Base-by-base conservation (phyloP, 1,139 yeast genomes). In the Sugiyamaella sp. region DNA sequence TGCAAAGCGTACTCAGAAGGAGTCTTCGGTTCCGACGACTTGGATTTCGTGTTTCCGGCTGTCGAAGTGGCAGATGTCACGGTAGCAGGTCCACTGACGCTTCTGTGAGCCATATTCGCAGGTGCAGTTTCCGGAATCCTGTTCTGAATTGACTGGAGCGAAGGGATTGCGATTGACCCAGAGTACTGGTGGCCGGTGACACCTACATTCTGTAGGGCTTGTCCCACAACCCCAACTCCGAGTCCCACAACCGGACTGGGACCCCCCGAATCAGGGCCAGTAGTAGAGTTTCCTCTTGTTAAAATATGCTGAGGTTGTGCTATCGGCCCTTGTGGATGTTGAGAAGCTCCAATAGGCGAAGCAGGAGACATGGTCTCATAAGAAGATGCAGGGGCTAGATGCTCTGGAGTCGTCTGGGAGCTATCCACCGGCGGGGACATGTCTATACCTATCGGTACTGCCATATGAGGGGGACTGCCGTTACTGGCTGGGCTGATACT, bases 1-100 rank as follows among this genome's bases (percentile, higher is more conserved):
- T 95, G 98, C 56, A 93, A 75, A 0, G 99, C 95, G 67, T 93
- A 93, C 64, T 91, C 98, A 0, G 97, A 88, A 0, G 97, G 95
- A 27, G 89, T 83, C 65, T 89, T 88, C 1, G 70, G 66, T 25
- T 71, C 74, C 12, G 46, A 40, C n/a, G 46, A 17, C 16, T 41
- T 48, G 6, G 57, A 45, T 19, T 42, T 35, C 27, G 46, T 46
- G 54, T 40, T 56, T 17, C 40, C 32, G 20, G 55, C 32, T 14
- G 42, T 24, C 9, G 51, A 35, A 22, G 53, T 42, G 14, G 54
- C 35, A 22, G 52, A 24, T 37, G 48, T 32, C 38, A 46, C 50
- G 22, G 56, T 43, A 12, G 58, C 52, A 21, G 60, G 50, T 25
- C 58, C 53, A 46, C 58, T 57, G 17, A 54, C 54, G 16, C 59